A percentile compares a stretch with the other conserved stretches of the same genome.
Evolutionary conservation across 345 rosid genomes (phyloP).

Genomic region (Bretschneidera sinensis): DNA sequence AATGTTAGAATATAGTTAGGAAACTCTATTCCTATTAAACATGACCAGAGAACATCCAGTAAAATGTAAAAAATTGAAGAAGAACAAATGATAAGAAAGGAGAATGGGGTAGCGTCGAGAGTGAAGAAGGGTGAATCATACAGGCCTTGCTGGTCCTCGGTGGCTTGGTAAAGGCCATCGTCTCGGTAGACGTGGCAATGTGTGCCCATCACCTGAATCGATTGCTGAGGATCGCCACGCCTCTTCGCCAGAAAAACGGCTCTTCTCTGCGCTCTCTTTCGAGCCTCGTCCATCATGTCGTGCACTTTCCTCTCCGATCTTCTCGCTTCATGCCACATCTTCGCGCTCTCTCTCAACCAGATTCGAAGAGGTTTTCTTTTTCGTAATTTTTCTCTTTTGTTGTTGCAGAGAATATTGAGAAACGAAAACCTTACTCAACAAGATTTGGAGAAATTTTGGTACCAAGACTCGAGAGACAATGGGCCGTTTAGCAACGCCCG

Average conservation of each 20-base stretch:
- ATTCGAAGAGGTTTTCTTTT: background rate
- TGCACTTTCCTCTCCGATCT: conserved; percentile 97
- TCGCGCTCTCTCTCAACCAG: background rate
- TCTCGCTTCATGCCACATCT: conserved; percentile 99
- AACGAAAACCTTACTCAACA: background rate
- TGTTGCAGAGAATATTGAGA: background rate
- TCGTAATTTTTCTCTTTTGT: background rate
- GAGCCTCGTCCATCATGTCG: conserved; percentile 99
- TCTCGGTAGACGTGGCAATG: conserved; percentile 76
- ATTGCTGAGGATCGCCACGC: conserved; percentile 93
- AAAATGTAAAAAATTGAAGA: background rate
- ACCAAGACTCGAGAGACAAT: too few relatives aligned
- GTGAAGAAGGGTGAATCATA: conserved; percentile 13
- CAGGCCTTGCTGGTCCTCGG: conserved; percentile 91
- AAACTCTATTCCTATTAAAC: too few relatives aligned
- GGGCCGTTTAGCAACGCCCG: too few relatives aligned
- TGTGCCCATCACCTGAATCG: conserved; percentile 69
- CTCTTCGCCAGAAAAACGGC: conserved; percentile 85
- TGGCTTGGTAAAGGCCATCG: conserved; percentile 83
- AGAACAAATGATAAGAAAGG: too few relatives aligned
- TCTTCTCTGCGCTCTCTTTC: conserved; percentile 89
- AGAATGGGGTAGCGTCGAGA: background rate
- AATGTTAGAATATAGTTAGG: too few relatives aligned
- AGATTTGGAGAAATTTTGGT: too few relatives aligned
- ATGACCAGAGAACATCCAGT: too few relatives aligned